Evolutionary conservation across 495 filamentous ascomycete species (phyloP), one percentile per base, ranked within the genome.

Genomic region (Penicillium lividum): DNA sequence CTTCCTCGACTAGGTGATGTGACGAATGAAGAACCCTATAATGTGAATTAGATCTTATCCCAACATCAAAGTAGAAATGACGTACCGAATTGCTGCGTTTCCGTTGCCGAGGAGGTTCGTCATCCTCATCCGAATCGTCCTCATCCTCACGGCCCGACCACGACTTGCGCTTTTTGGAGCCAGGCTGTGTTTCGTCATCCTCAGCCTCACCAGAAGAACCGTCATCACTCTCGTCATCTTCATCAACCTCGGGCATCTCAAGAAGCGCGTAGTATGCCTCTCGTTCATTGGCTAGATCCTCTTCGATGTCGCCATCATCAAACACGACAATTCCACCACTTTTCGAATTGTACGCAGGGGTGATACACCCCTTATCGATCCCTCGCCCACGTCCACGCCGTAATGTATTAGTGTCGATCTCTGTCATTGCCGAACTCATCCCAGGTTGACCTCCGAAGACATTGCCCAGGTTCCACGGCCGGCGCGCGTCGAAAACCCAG

Each of bases 281-380:
- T 60, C 82, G 76, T 73, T 98, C 92, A 18, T 73, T 77, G 33
- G 61, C 62, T 44, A 98, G 71, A n/a, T 93, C 92, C 53, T 93
- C 91, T 61, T 93, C 89, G 46, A 98, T 94, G 73, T 98, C 94
- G 15, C 93, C 95, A 72, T 98, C 95, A 66, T 98, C 95, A 72
- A 91, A 94, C 5, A 96, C 91, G 54, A 97, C 80, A 59, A 97
- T 90, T 0, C 92, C 92, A 29, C 92, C 92, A 58, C 81, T 85
- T 34, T 90, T 90, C 16, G 87, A 85, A 60, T 81, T 82, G 68
- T 93, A 97, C 1, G 79, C 70, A n/a, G 80, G 77, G 33, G 81
- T 80, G 30, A 97, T 84, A 52, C 82, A 82, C 0, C 94, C 94
- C 49, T 83, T 78, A 1, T 84, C 78, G 0, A 86, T 78, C 16